phyloP scores from a whole-genome alignment of 2,329 filamentous ascomycete genomes.

The Herpotrichia juniperi region DNA sequence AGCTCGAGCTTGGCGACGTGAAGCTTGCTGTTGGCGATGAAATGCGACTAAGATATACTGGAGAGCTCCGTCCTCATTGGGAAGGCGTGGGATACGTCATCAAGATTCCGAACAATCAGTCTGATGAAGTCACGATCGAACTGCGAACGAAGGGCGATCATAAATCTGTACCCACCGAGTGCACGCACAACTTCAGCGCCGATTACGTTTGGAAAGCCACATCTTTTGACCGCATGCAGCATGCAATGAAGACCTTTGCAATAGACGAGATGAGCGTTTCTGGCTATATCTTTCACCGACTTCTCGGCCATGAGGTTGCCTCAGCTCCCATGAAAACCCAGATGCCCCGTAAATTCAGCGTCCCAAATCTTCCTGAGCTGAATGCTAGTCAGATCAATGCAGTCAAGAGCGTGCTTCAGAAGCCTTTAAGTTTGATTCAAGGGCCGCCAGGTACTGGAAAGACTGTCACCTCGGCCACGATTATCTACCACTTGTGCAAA shows the following conservation, averaged over 20 bases:
- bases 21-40: constrained; percentile 98
- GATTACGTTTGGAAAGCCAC: constrained; percentile 99
- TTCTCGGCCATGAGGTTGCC: constrained; percentile 93
- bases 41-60: constrained; percentile 96
- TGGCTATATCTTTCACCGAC: constrained; percentile 96
- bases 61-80: constrained; percentile 90
- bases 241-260: constrained; percentile 98
- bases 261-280: constrained; percentile 98
- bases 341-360: constrained; percentile 95
- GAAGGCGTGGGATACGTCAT: constrained; percentile 98
- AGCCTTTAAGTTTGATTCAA: constrained; percentile 93
- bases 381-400: constrained; percentile 96
- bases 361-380: constrained; percentile 89
- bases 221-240: constrained; percentile 98
- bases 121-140: constrained; percentile 95
- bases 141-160: constrained; percentile 93
- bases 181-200: constrained; percentile 96
- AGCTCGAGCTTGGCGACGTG: constrained; percentile 96
- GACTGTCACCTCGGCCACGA: constrained; percentile 97
- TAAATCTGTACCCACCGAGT: constrained; percentile 93
- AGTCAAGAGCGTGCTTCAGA: constrained; percentile 92
- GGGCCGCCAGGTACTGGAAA: constrained; percentile 97
- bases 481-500: constrained; percentile 97
- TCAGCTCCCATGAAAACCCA: constrained; percentile 94
- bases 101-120: constrained; percentile 99